Conservation (phyloP, 331 rosid genomes). For the Arachis monticola region DNA sequence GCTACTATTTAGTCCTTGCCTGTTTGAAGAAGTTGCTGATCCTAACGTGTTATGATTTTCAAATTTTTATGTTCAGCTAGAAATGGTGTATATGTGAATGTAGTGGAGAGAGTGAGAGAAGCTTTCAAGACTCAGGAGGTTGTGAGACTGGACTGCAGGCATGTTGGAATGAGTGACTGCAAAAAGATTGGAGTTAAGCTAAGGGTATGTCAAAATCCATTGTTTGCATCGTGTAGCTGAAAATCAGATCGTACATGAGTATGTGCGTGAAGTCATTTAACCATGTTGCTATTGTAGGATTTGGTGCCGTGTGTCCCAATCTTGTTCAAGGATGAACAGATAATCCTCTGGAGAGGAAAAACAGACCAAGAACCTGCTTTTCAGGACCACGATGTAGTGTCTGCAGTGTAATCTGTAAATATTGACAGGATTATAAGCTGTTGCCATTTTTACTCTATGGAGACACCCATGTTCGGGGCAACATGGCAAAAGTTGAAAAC, state of each 20-base stretch:
- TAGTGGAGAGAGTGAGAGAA: conserved; percentile 76
- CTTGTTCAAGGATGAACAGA: conserved; percentile 88
- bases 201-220: conserved; percentile 56
- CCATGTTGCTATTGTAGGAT: conserved; percentile 54
- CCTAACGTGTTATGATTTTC: conserved; percentile 22
- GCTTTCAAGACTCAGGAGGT: conserved; percentile 78
- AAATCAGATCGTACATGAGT: background rate
- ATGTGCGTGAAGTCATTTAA: conserved; percentile 17
- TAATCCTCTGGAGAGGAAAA: conserved; percentile 89
- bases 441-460: conserved; percentile 29
- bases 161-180: conserved; percentile 81
- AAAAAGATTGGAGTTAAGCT: conserved; percentile 83
- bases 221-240: conserved; percentile 14
- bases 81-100: conserved; percentile 87
- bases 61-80: conserved; percentile 58
- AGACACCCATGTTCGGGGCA: conserved; percentile 12
- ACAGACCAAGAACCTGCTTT: conserved; percentile 35
- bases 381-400: conserved; percentile 25
- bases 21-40: conserved; percentile 12
- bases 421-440: background rate
- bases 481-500: background rate
- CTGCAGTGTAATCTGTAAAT: background rate
- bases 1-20: background rate
- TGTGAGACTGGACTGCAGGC: conserved; percentile 80
- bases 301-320: conserved; percentile 85